These are phyloP conservation scores for Lumnitzera littorea DNA, from an alignment of 345 rosid species.

Conservation along the genomic window DNA sequence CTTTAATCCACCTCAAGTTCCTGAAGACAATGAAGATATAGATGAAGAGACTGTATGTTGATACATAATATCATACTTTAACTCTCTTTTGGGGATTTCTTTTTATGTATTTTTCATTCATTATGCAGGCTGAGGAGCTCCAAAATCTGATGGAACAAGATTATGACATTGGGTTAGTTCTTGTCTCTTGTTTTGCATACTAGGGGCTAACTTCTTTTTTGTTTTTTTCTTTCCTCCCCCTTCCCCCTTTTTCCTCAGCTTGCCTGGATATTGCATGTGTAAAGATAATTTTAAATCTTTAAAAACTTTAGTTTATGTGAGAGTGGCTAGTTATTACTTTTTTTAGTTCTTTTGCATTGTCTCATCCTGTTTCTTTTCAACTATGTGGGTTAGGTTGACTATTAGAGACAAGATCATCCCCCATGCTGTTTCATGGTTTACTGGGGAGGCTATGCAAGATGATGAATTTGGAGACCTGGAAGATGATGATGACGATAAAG, in stretches of 20 bases:
- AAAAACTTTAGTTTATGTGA: not conserved
- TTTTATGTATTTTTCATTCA: not conserved
- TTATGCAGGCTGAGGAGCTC: slow-evolving; percentile 81
- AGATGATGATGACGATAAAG: slow-evolving; percentile 41
- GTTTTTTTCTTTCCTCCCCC: too few species aligned
- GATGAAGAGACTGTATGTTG: slow-evolving; percentile 80
- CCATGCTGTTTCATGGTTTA: slow-evolving; percentile 95
- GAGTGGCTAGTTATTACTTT: not conserved
- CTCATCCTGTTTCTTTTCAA: not conserved
- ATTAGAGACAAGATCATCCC: slow-evolving; percentile 83
- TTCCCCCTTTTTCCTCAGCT: too few species aligned
- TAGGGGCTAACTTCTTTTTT: not conserved
- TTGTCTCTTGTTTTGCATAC: not conserved
- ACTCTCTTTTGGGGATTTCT: not conserved
- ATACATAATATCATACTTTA: not conserved
- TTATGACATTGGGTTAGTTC: slow-evolving; percentile 82
- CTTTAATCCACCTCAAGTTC: slow-evolving; percentile 91
- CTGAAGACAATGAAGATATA: slow-evolving; percentile 85
- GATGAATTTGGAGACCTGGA: slow-evolving; percentile 43
- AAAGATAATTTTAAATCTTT: too few species aligned
- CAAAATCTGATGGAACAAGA: slow-evolving; percentile 96
- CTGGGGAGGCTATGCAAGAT: slow-evolving; percentile 79
- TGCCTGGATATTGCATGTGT: too few species aligned
- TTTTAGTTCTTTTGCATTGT: slow-evolving; percentile 1
- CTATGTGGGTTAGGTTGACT: slow-evolving; percentile 45